Percentiles rank a stretch among this genome's conserved stretches.
phyloP scores from a whole-genome alignment of 495 filamentous ascomycete genomes.

The Astrothelium macrocarpum region DNA sequence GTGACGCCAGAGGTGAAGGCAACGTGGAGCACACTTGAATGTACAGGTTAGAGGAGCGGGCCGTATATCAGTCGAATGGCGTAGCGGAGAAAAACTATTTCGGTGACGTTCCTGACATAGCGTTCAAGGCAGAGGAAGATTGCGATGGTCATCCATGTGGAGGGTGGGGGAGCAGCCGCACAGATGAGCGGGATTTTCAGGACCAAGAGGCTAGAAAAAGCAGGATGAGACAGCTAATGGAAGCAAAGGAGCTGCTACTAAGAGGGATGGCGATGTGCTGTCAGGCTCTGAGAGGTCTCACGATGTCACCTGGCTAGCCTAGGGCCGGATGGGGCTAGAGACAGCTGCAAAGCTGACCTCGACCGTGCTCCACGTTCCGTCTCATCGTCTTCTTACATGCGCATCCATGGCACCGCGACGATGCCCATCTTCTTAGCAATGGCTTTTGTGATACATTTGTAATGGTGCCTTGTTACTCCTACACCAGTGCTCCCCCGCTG shows the following conservation, averaged over 20 bases:
- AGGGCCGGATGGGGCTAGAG: background rate
- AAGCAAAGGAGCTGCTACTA: background rate
- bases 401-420: too few species aligned
- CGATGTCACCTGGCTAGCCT: background rate
- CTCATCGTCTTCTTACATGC: too few species aligned
- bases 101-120: background rate
- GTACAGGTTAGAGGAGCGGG: background rate
- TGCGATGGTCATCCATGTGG: background rate
- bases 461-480: too few species aligned
- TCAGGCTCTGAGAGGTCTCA: conserved; percentile 3
- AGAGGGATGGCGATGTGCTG: background rate
- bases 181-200: background rate
- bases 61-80: background rate
- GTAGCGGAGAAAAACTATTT: background rate
- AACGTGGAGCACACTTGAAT: background rate
- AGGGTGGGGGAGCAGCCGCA: background rate
- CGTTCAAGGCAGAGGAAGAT: background rate
- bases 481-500: background rate
- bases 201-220: background rate
- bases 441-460: too few species aligned
- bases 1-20: background rate
- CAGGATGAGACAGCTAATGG: background rate
- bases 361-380: too few species aligned
- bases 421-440: too few species aligned
- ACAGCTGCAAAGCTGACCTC: background rate